These are phyloP conservation scores for Lichenothelia convexa DNA, from an alignment of 495 filamentous ascomycete genomes.

Conservation along the genomic window DNA sequence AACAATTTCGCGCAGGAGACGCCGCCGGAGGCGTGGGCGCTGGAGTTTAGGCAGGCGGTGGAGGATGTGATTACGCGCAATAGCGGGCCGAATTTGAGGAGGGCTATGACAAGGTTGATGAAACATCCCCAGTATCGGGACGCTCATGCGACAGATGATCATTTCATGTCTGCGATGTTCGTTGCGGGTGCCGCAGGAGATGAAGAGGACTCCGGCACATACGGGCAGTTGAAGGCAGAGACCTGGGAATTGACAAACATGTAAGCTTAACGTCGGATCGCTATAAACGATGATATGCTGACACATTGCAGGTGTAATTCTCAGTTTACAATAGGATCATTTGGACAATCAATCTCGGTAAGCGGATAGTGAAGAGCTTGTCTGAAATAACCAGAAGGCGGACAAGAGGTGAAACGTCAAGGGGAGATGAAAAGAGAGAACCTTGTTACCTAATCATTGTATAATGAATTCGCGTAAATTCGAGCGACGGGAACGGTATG, in stretches of 20 bases:
- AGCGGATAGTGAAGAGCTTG: no score
- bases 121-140: conserved; percentile 40
- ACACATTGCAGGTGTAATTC: no score
- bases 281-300: no score
- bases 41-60: conserved; percentile 43
- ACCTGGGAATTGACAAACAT: conserved; percentile 47
- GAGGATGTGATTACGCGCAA: conserved; percentile 34
- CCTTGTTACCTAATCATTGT: no score
- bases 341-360: no score
- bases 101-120: conserved; percentile 37
- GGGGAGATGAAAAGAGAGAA: no score
- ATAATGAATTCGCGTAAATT: no score
- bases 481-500: no score
- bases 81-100: conserved; percentile 27
- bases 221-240: conserved; percentile 32
- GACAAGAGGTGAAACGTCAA: no score
- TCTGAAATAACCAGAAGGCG: no score
- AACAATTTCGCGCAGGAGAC: conserved; percentile 41
- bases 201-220: conserved; percentile 26
- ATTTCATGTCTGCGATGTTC: conserved; percentile 41
- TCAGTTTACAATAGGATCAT: conserved; percentile 32
- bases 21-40: conserved; percentile 33
- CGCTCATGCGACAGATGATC: conserved; percentile 45
- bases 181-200: conserved; percentile 35
- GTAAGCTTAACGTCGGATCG: no score